phyloP scores from a whole-genome alignment of 192 early-diverging fungal genomes.

The Funneliformis mosseae region DNA sequence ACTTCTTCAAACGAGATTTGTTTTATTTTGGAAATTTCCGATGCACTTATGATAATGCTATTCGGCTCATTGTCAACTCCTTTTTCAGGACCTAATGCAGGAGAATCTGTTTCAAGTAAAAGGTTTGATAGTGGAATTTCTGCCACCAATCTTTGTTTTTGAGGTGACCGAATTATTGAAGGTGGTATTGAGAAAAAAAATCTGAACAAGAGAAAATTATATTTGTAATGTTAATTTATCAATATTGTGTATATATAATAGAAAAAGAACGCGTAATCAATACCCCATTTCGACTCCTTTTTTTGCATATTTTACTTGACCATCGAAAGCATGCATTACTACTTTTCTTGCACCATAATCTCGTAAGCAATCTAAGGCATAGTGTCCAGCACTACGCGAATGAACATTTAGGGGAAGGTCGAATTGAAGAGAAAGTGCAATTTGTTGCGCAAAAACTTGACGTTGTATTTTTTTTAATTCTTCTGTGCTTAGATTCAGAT shows the following conservation, averaged over 20 bases:
- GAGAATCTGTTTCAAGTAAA: slow-evolving; percentile 61
- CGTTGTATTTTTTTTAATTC: slow-evolving; percentile 52
- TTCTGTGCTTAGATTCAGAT: slow-evolving; percentile 38
- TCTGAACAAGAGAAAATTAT: not conserved
- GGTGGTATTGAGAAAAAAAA: slow-evolving; percentile 62
- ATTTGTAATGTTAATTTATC: not conserved
- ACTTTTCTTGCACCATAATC: slow-evolving; percentile 52
- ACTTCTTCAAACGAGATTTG: slow-evolving; percentile 49
- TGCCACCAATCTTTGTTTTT: slow-evolving; percentile 51
- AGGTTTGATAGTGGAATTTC: slow-evolving; percentile 51
- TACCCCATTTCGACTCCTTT: slow-evolving; percentile 46
- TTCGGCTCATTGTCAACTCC: slow-evolving; percentile 53
- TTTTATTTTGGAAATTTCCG: slow-evolving; percentile 57
- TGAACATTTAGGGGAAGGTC: slow-evolving; percentile 59
- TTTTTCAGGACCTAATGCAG: slow-evolving; percentile 54
- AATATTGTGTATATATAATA: not conserved
- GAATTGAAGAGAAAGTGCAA: slow-evolving; percentile 47
- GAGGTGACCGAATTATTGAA: slow-evolving; percentile 48
- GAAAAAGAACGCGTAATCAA: not conserved
- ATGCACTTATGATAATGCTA: slow-evolving; percentile 47
- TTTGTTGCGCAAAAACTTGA: slow-evolving; percentile 51
- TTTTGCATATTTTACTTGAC: slow-evolving; percentile 50
- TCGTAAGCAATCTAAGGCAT: slow-evolving; percentile 53
- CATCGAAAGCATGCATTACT: slow-evolving; percentile 61
- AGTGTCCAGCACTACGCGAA: slow-evolving; percentile 58